Evolutionary conservation across 495 filamentous ascomycete species (phyloP).

Genomic region (Penicillium waksmanii): DNA sequence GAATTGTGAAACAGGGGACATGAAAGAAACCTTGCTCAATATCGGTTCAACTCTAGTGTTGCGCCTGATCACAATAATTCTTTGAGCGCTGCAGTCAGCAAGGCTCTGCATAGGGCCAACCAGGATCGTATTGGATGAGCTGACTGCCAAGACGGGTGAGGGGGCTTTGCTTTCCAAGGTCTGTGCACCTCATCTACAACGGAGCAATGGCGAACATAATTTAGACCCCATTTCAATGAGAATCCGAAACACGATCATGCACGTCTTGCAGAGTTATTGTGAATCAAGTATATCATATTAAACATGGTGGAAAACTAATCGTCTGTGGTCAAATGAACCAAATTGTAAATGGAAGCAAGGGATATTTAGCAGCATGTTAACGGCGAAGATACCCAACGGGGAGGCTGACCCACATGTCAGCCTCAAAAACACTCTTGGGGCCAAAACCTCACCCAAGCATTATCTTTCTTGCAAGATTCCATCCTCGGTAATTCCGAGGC

Average conservation of each 20-base stretch:
- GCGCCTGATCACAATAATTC: not conserved
- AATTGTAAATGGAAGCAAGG: too few species aligned
- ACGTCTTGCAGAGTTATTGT: not conserved
- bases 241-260: not conserved
- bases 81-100: slow-evolving; percentile 1
- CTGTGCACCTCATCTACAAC: not conserved
- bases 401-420: not conserved
- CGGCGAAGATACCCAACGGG: not conserved
- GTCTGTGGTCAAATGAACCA: too few species aligned
- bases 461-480: not conserved
- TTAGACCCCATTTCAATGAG: not conserved
- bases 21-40: not conserved
- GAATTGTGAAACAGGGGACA: too few species aligned
- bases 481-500: not conserved
- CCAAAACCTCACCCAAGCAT: not conserved
- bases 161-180: not conserved
- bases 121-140: not conserved
- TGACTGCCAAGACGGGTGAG: not conserved
- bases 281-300: not conserved
- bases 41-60: not conserved
- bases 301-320: too few species aligned
- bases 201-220: not conserved
- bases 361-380: not conserved
- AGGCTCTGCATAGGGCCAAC: not conserved
- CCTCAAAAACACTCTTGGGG: not conserved